A percentile compares a stretch with the other conserved stretches of the same genome.
Conservation (phyloP, 1,284 basidiomycete species). For the Sparassis latifolia region DNA sequence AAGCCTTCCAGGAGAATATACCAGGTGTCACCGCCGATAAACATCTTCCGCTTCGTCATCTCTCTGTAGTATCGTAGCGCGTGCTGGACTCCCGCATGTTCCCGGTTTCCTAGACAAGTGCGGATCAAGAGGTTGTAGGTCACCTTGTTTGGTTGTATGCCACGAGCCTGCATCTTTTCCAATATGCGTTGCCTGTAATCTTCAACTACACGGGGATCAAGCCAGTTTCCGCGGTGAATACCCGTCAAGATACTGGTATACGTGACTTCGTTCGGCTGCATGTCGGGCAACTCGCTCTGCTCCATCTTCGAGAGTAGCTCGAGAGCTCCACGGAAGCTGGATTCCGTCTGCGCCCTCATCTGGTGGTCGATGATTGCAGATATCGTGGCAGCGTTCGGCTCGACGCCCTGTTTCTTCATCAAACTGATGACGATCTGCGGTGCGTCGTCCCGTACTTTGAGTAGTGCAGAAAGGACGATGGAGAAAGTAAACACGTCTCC, state of each 20-base stretch:
- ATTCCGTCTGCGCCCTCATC: slow-evolving; percentile 45
- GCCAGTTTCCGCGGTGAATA: slow-evolving; percentile 47
- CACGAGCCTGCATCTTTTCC: slow-evolving; percentile 50
- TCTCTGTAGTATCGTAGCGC: slow-evolving; percentile 60
- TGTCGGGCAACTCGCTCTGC: slow-evolving; percentile 36
- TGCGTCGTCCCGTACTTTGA: slow-evolving; percentile 61
- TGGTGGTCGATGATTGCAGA: slow-evolving; percentile 71
- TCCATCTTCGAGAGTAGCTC: slow-evolving; percentile 70
- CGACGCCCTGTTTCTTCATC: slow-evolving; percentile 70
- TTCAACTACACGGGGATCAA: slow-evolving; percentile 34
- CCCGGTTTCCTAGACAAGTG: slow-evolving; percentile 48
- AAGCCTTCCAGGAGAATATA: slow-evolving; percentile 65
- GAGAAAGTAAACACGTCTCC: slow-evolving; percentile 82
- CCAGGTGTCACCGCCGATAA: slow-evolving; percentile 63
- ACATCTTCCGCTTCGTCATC: slow-evolving; percentile 49
- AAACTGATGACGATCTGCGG: slow-evolving; percentile 53
- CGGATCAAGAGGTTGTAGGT: slow-evolving; percentile 75
- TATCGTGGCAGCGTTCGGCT: slow-evolving; percentile 68
- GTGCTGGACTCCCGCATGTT: slow-evolving; percentile 40
- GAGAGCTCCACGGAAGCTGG: slow-evolving; percentile 56
- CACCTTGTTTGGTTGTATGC: slow-evolving; percentile 47
- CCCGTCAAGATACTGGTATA: slow-evolving; percentile 65
- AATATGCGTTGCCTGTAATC: slow-evolving; percentile 46
- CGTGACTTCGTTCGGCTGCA: slow-evolving; percentile 64
- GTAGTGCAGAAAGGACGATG: slow-evolving; percentile 68